These are phyloP conservation scores for Candida argentea DNA, from an alignment of 805 yeast species.

Conservation along the genomic window DNA sequence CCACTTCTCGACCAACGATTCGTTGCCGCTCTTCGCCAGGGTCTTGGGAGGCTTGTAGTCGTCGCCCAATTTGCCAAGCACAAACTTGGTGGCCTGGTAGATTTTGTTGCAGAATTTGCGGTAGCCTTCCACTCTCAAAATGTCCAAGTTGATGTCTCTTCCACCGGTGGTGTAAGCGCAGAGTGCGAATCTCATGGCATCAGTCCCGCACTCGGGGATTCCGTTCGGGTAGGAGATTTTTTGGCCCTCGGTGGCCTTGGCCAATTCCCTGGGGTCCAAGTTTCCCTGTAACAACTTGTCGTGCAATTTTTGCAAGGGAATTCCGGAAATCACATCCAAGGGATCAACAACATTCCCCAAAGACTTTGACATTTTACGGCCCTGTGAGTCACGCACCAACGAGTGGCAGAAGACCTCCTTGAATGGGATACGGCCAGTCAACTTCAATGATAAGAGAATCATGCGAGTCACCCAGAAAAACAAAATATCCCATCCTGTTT, in stretches of 20 bases:
- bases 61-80: slow-evolving; percentile 82
- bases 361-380: slow-evolving; percentile 97
- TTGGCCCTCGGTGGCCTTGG: slow-evolving; percentile 83
- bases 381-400: slow-evolving; percentile 97
- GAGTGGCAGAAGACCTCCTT: slow-evolving; percentile 97
- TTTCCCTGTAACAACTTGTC: slow-evolving; percentile 72
- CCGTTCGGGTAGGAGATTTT: slow-evolving; percentile 87
- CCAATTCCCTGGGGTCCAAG: slow-evolving; percentile 80
- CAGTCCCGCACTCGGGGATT: slow-evolving; percentile 99
- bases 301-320: slow-evolving; percentile 68
- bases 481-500: slow-evolving; percentile 98
- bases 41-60: slow-evolving; percentile 75
- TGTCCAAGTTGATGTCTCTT: slow-evolving; percentile 93
- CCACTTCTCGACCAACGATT: slow-evolving; percentile 94
- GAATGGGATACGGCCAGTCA: slow-evolving; percentile 89
- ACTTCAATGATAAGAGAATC: slow-evolving; percentile 83
- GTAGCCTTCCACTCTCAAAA: slow-evolving; percentile 95
- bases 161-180: slow-evolving; percentile 99
- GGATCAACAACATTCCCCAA: slow-evolving; percentile 97
- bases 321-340: slow-evolving; percentile 86
- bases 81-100: slow-evolving; percentile 97
- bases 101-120: slow-evolving; percentile 99
- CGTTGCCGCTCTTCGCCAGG: slow-evolving; percentile 59
- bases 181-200: slow-evolving; percentile 93
- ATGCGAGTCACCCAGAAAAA: slow-evolving; percentile 99